Conservation (phyloP, 2,329 filamentous ascomycete genomes). For the Ceratocystis huliohia region DNA sequence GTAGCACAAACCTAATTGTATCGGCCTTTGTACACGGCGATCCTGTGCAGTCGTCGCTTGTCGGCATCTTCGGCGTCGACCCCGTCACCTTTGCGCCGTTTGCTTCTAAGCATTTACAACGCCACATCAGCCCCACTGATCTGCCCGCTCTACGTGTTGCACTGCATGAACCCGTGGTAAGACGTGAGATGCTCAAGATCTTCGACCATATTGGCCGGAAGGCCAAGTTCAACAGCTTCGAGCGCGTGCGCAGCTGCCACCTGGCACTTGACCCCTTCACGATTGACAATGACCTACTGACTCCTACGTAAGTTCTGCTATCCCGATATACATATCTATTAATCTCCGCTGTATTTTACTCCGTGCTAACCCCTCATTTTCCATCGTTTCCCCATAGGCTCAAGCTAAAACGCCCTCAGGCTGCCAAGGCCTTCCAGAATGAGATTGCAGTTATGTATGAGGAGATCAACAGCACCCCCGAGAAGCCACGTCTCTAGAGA, state of each 20-base stretch:
- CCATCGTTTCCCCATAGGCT: constrained; percentile 30
- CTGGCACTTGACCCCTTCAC: constrained; percentile 82
- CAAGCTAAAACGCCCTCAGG: constrained; percentile 48
- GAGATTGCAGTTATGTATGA: constrained; percentile 46
- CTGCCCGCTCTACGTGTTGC: constrained; percentile 53
- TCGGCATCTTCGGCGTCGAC: constrained; percentile 79
- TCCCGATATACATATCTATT: not conserved
- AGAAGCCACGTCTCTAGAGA: constrained; percentile 16
- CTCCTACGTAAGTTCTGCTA: constrained; percentile 59
- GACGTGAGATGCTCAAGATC: constrained; percentile 62
- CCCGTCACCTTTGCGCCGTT: constrained; percentile 72
- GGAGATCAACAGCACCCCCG: constrained; percentile 32
- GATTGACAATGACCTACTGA: constrained; percentile 81
- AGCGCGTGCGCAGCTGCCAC: constrained; percentile 62
- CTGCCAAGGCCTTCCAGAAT: constrained; percentile 38
- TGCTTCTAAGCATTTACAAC: constrained; percentile 62
- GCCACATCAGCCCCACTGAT: constrained; percentile 52
- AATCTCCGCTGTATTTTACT: not conserved
- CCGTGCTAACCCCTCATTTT: not conserved
- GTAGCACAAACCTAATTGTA: constrained; percentile 62
- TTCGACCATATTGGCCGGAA: constrained; percentile 66
- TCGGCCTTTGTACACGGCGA: constrained; percentile 89
- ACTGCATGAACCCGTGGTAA: constrained; percentile 55
- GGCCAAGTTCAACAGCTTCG: constrained; percentile 85
- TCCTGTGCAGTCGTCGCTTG: constrained; percentile 63